Conservation (phyloP, 2,329 filamentous ascomycete species). For the Xylaria sp. region DNA sequence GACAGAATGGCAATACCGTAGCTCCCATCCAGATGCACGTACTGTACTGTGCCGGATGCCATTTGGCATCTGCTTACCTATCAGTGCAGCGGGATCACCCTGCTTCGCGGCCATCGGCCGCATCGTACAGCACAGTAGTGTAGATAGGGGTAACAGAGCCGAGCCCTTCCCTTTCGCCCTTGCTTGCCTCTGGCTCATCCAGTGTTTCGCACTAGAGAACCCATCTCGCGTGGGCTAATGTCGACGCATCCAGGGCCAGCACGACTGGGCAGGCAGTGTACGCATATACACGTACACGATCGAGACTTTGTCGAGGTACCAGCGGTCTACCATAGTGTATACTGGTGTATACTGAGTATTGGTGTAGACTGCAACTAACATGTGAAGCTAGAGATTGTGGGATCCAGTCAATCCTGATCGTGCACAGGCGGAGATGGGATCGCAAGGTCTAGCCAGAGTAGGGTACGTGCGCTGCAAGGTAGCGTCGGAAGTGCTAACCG, state of each 20-base stretch:
- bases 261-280: background rate
- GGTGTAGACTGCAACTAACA: background rate
- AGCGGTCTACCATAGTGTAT: background rate
- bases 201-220: slow-evolving; percentile 18
- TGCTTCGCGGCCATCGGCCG: slow-evolving; percentile 21
- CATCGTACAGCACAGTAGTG: background rate
- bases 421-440: slow-evolving; percentile 21
- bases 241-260: slow-evolving; percentile 5
- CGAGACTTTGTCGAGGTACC: slow-evolving; percentile 17
- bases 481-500: slow-evolving; percentile 15
- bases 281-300: slow-evolving; percentile 12
- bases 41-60: slow-evolving; percentile 6
- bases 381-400: slow-evolving; percentile 27
- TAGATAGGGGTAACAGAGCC: slow-evolving; percentile 28
- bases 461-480: background rate
- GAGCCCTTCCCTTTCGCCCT: slow-evolving; percentile 18
- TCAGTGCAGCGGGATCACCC: slow-evolving; percentile 14
- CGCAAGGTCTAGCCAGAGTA: background rate
- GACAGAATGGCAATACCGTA: slow-evolving; percentile 16
- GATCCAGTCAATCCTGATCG: slow-evolving; percentile 7
- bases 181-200: slow-evolving; percentile 20
- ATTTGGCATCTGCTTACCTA: slow-evolving; percentile 26
- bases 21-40: slow-evolving; percentile 20
- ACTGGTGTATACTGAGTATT: background rate
- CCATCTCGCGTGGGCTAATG: slow-evolving; percentile 3